These are phyloP conservation scores for Wickerhamiella alocasiicola DNA, from an alignment of 805 yeast species.

Conservation along the genomic window DNA sequence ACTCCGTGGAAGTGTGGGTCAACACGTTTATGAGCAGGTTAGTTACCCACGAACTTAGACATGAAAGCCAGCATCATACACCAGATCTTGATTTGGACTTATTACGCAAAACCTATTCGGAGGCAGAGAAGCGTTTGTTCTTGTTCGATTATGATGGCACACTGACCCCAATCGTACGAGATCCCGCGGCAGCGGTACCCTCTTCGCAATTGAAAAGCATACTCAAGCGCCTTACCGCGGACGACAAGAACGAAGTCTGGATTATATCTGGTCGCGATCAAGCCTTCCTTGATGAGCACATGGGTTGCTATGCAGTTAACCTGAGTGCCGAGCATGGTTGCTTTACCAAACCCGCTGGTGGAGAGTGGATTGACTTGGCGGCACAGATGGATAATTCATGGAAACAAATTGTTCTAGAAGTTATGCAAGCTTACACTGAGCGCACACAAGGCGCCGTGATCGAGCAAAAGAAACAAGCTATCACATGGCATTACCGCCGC, in stretches of 20 bases:
- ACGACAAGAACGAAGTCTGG: slow-evolving; percentile 83
- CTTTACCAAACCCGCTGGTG: slow-evolving; percentile 61
- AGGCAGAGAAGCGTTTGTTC: slow-evolving; percentile 59
- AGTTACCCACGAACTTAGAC: slow-evolving; percentile 25
- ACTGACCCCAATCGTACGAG: slow-evolving; percentile 86
- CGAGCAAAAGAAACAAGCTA: slow-evolving; percentile 82
- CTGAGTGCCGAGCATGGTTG: slow-evolving; percentile 97
- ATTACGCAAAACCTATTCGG: slow-evolving; percentile 45
- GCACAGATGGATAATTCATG: slow-evolving; percentile 82
- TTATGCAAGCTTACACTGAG: slow-evolving; percentile 64
- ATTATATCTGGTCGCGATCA: slow-evolving; percentile 93
- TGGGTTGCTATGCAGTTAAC: slow-evolving; percentile 64
- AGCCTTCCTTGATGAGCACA: slow-evolving; percentile 74
- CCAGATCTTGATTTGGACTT: slow-evolving; percentile 72
- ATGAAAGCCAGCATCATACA: slow-evolving; percentile 44
- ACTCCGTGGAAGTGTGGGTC: slow-evolving; percentile 77
- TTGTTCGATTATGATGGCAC: slow-evolving; percentile 97
- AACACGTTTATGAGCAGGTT: slow-evolving; percentile 41
- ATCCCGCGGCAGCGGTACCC: slow-evolving; percentile 98
- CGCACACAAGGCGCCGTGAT: slow-evolving; percentile 82
- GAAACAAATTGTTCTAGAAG: slow-evolving; percentile 71
- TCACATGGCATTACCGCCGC: slow-evolving; percentile 96
- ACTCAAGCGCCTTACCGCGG: slow-evolving; percentile 48
- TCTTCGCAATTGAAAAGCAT: slow-evolving; percentile 54
- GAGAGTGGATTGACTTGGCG: slow-evolving; percentile 75